Conservation (phyloP, 345 rosid species). For the Diplotaxis tenuifolia region DNA sequence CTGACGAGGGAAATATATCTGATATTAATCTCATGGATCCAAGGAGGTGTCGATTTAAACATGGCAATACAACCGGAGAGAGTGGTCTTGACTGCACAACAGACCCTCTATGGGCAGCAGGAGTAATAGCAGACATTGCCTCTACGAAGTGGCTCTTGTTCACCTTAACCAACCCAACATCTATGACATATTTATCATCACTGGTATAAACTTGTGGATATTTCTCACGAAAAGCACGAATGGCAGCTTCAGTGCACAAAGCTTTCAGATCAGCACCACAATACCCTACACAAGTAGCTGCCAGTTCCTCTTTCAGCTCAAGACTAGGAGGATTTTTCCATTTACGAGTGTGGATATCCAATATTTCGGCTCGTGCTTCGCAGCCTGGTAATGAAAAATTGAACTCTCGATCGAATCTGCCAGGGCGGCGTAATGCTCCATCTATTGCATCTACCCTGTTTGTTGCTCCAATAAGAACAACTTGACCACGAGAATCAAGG, state of each 20-base stretch:
- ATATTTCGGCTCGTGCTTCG: conserved; percentile 94
- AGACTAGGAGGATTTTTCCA: conserved; percentile 91
- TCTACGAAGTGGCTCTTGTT: conserved; percentile 85
- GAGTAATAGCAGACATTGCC: conserved; percentile 95
- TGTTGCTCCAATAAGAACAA: conserved; percentile 99
- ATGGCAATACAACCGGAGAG: conserved; percentile 89
- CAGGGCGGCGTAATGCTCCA: conserved; percentile 99
- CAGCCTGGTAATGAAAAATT: conserved; percentile 97
- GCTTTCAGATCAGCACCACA: conserved; percentile 99
- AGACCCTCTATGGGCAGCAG: conserved; percentile 99
- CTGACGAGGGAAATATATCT: conserved; percentile 78
- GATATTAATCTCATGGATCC: conserved; percentile 66
- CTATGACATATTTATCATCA: conserved; percentile 91
- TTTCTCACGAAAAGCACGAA: conserved; percentile 95
- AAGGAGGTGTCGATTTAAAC: conserved; percentile 79
- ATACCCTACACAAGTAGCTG: conserved; percentile 97
- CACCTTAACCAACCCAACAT: conserved; percentile 87
- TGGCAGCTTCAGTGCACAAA: conserved; percentile 97
- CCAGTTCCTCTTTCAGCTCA: conserved; percentile 84
- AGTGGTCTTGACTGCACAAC: conserved; percentile 93
- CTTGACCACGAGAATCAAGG: conserved; percentile 99
- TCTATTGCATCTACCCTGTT: conserved; percentile 99
- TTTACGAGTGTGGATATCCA: conserved; percentile 95
- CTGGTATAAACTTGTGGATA: conserved; percentile 99
- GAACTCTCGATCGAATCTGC: conserved; percentile 98